Conservation (phyloP, 1,284 basidiomycete genomes). For the Ustilago sp. region DNA sequence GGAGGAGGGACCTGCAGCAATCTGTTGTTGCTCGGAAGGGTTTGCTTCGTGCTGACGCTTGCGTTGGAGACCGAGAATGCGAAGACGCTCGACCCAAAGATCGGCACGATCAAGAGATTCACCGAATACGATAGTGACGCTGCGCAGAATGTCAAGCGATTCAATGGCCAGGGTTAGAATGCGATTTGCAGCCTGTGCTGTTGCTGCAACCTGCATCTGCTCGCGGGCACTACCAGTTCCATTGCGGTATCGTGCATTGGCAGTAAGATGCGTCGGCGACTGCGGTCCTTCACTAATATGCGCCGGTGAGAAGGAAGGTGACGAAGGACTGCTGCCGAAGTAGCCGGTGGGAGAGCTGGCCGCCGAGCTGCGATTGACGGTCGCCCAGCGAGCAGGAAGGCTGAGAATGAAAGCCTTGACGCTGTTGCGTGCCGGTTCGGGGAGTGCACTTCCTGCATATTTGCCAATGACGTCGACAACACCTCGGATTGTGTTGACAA, state of each 20-base stretch:
- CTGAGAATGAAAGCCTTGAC: slow-evolving; percentile 85
- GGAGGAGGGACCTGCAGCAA: slow-evolving; percentile 27
- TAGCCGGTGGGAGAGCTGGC: slow-evolving; percentile 36
- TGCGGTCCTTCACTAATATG: slow-evolving; percentile 47
- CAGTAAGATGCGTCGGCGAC: slow-evolving; percentile 42
- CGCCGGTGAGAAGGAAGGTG: slow-evolving; percentile 60
- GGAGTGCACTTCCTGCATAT: slow-evolving; percentile 85
- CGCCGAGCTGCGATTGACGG: slow-evolving; percentile 54
- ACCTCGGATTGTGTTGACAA: slow-evolving; percentile 85
- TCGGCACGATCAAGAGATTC: slow-evolving; percentile 89
- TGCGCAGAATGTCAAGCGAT: slow-evolving; percentile 88
- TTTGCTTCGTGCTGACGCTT: slow-evolving; percentile 60
- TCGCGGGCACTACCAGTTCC: slow-evolving; percentile 37
- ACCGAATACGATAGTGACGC: slow-evolving; percentile 85
- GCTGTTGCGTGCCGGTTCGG: slow-evolving; percentile 81
- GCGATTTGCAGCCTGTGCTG: slow-evolving; percentile 78
- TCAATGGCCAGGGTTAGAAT: slow-evolving; percentile 87
- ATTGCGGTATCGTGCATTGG: slow-evolving; percentile 28
- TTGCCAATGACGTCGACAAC: slow-evolving; percentile 88
- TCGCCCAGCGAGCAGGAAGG: slow-evolving; percentile 83
- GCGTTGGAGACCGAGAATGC: slow-evolving; percentile 58
- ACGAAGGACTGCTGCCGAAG: slow-evolving; percentile 59
- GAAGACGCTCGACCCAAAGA: slow-evolving; percentile 75
- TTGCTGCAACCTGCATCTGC: slow-evolving; percentile 54
- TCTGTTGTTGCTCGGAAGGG: slow-evolving; percentile 26